Evolutionary conservation across 257 asterid species (phyloP), one percentile per base, ranked within the genome.

Genomic region (Solanum stenotomum): DNA sequence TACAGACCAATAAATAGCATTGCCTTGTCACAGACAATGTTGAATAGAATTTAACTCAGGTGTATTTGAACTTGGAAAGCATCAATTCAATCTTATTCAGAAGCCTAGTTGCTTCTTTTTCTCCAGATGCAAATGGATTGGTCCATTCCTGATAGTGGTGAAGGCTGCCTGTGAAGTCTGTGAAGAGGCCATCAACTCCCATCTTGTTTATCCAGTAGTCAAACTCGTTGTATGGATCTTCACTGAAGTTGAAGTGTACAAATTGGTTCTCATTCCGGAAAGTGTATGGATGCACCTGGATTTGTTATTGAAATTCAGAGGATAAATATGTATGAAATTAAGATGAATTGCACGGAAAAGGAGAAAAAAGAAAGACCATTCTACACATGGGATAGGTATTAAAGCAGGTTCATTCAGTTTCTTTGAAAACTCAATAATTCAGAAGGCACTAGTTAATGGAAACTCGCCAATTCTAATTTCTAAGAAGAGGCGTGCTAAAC

Each of bases 201-300:
- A 96, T 87, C 92, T 91, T 89, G 89, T 91, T 95, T 70, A 95
- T 74, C 99, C 99, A 97, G 88, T 89, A 97, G 31, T 93, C 94
- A 37, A 90, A 97, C 86, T 97, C 99, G 0, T 91, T 93, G 83
- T 95, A 96, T 10, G 99, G 98, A 91, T 97, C 99, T 89, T 92
- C 92, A 49, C 98, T 94, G 94, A 94, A 97, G 94, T 97, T 97
- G 92, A 95, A 94, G 91, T 96, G 98, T 91, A 95, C 87, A 91
- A 59, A 96, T 87, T 78, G 11, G 85, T 96, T 92, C 96, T 97
- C 99, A 59, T 97, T 97, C 86, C 97, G 91, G 91, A 75, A 97
- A 3, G 98, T 96, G 91, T 97, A 95, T 13, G 99, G 99, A 74
- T 97, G 99, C 88, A 97, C 98, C 99, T 97, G 96, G 31, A 90